A percentile compares a stretch with the other conserved stretches of the same genome.
phyloP scores from a whole-genome alignment of 768 basidiomycete species.

The Lenzites betulinus region DNA sequence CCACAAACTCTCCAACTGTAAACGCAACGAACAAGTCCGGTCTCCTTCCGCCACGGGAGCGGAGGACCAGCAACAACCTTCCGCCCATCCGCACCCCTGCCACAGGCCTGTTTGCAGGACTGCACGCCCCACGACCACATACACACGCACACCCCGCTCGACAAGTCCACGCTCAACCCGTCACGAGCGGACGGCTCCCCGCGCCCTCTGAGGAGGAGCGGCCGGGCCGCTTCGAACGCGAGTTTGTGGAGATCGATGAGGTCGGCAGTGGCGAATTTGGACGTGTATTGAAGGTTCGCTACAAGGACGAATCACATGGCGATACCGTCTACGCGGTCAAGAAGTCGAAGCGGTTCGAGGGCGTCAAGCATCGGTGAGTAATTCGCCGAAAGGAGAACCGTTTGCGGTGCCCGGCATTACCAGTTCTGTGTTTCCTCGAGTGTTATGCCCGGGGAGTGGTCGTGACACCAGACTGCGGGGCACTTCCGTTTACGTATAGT shows the following conservation, averaged over 20 bases:
- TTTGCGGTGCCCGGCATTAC: too few relatives aligned
- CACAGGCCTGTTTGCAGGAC: constrained; percentile 14
- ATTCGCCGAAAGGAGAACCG: constrained; percentile 4
- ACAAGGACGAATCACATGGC: constrained; percentile 44
- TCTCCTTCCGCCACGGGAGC: constrained; percentile 1
- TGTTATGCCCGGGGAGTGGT: neutral
- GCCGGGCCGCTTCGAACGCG: constrained; percentile 71
- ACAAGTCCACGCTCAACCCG: constrained; percentile 8
- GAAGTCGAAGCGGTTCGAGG: constrained; percentile 91
- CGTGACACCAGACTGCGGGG: neutral
- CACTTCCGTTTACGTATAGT: constrained; percentile 1
- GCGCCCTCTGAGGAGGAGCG: constrained; percentile 46
- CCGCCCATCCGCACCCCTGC: constrained; percentile 12
- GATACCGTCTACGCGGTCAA: constrained; percentile 80
- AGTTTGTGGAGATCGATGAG: constrained; percentile 78
- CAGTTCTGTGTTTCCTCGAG: neutral
- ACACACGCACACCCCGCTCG: constrained; percentile 25
- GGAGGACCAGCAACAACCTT: constrained; percentile 9
- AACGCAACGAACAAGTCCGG: constrained; percentile 11
- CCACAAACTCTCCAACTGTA: constrained; percentile 29
- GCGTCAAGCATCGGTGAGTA: constrained; percentile 83
- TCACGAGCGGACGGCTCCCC: constrained; percentile 21
- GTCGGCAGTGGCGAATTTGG: constrained; percentile 94
- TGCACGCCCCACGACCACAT: constrained; percentile 18
- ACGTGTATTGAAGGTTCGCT: constrained; percentile 81